Conservation (phyloP, 441 rosid genomes). For the Geranium incanum region DNA sequence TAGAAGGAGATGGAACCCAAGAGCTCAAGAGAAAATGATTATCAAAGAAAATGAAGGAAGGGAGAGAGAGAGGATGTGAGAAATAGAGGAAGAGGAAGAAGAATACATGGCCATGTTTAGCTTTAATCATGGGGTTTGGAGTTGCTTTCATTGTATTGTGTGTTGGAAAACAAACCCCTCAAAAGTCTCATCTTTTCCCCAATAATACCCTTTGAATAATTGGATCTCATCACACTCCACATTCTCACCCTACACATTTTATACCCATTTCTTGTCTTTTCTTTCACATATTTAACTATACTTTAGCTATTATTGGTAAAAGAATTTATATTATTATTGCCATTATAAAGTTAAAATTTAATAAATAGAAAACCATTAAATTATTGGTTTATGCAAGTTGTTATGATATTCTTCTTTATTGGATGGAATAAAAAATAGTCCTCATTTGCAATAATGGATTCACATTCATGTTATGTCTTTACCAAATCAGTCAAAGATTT, state of each 20-base stretch:
- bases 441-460: not conserved
- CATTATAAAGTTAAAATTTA: not conserved
- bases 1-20: slow-evolving; percentile 24
- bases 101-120: slow-evolving; percentile 22
- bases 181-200: slow-evolving; percentile 1
- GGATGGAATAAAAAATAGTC: not conserved
- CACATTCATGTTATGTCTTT: not conserved
- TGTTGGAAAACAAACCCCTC: not conserved
- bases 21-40: slow-evolving; percentile 20
- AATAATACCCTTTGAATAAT: not conserved
- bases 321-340: not conserved
- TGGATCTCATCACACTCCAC: not conserved
- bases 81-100: slow-evolving; percentile 7
- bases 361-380: not conserved
- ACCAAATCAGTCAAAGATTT: not conserved
- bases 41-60: slow-evolving; percentile 2
- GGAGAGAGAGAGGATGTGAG: not conserved
- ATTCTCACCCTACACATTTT: not conserved
- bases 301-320: not conserved
- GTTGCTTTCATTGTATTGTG: not conserved
- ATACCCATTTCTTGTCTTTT: not conserved
- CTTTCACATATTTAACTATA: not conserved
- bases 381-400: not conserved
- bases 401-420: not conserved
- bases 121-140: slow-evolving; percentile 22